Conservation (phyloP, 192 early-diverging fungal species). For the Cetraspora pellucida region DNA sequence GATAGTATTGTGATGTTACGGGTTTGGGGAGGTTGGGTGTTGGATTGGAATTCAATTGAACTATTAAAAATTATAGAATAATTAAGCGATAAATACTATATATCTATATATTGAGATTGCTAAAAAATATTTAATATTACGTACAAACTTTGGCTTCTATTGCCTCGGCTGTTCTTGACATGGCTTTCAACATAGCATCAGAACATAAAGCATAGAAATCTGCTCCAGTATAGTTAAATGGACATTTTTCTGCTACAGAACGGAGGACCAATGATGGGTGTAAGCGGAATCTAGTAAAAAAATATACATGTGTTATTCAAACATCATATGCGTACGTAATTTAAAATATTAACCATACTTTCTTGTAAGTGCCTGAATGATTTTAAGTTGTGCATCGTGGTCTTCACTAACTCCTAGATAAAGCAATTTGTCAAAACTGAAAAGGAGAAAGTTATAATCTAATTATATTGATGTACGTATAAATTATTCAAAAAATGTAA, state of each 20-base stretch:
- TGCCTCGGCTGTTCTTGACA: conserved; percentile 80
- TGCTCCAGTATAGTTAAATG: conserved; percentile 94
- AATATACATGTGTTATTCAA: neutral
- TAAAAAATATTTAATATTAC: neutral
- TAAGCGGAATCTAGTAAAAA: conserved; percentile 71
- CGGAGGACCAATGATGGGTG: conserved; percentile 75
- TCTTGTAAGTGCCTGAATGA: conserved; percentile 91
- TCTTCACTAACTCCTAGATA: conserved; percentile 94
- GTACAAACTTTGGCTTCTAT: conserved; percentile 61
- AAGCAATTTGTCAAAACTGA: conserved; percentile 92
- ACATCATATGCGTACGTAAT: neutral
- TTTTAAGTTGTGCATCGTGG: conserved; percentile 83
- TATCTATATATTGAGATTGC: neutral
- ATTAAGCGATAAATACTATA: neutral
- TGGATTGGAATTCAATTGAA: conserved; percentile 34
- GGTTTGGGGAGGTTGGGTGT: conserved; percentile 54
- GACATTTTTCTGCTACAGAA: conserved; percentile 79
- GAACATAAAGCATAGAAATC: conserved; percentile 99
- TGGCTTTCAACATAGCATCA: conserved; percentile 96
- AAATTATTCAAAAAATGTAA: neutral
- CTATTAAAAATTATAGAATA: conserved; percentile 7
- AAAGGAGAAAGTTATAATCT: neutral
- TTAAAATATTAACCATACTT: conserved; percentile 60
- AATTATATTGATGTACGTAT: neutral
- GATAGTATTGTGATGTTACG: conserved; percentile 87